Conservation (phyloP, 148 eudicot species). For the Vaccinium darrowii region DNA sequence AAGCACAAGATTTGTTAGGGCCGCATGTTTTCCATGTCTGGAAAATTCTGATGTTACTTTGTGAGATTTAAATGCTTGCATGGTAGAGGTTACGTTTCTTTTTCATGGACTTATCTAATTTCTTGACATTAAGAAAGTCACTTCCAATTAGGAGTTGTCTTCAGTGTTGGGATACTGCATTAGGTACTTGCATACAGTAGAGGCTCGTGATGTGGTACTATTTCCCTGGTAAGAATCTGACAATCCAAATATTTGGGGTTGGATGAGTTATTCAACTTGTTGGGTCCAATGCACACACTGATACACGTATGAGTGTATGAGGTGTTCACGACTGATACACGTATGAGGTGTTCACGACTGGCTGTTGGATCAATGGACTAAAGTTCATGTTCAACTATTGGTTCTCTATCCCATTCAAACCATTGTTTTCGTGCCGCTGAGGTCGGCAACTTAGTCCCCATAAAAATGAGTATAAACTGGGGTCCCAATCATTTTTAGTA, state of each 20-base stretch:
- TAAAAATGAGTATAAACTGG: neutral
- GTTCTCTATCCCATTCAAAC: neutral
- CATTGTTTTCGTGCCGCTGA: neutral
- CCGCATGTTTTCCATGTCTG: neutral
- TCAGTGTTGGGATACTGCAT: neutral
- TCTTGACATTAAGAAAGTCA: neutral
- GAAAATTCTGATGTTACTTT: neutral
- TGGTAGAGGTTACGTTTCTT: neutral
- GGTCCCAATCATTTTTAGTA: too few relatives aligned
- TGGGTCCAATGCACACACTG: neutral
- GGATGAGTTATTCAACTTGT: neutral
- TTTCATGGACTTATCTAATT: neutral
- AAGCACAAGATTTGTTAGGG: neutral
- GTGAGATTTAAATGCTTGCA: conserved; percentile 2
- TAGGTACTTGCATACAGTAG: neutral
- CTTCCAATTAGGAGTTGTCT: neutral
- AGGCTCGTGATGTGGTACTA: neutral
- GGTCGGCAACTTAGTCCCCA: too few relatives aligned
- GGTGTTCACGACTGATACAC: too few relatives aligned
- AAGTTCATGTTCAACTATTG: neutral
- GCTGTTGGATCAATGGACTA: neutral
- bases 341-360: too few relatives aligned
- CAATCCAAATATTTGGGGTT: neutral
- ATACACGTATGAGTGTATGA: too few relatives aligned
- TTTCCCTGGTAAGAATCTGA: neutral